Percentiles rank a stretch among this genome's conserved stretches.
Conservation (phyloP, 2,329 filamentous ascomycete species). For the Neonectria hederae region DNA sequence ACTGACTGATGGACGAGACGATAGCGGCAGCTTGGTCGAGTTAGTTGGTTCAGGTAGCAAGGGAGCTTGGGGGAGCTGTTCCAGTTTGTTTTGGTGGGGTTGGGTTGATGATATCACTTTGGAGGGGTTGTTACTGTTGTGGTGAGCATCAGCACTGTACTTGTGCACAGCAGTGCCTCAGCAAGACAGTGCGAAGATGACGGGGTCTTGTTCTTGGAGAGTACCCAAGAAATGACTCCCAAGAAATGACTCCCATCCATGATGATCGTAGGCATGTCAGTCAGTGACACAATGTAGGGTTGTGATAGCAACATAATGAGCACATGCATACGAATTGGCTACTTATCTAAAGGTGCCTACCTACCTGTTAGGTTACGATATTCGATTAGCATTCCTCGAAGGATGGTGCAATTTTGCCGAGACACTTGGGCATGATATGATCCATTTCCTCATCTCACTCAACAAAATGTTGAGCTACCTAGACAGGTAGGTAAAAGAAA, state of each 20-base stretch:
- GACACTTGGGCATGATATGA: background rate
- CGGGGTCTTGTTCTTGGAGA: conserved; percentile 25
- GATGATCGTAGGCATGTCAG: too few relatives aligned
- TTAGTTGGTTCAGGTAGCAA: conserved; percentile 23
- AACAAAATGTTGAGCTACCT: background rate
- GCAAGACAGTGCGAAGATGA: conserved; percentile 23
- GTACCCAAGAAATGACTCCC: background rate
- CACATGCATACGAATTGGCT: background rate
- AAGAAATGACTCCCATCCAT: too few relatives aligned
- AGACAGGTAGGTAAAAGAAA: too few relatives aligned
- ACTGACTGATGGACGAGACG: background rate
- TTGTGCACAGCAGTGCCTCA: background rate
- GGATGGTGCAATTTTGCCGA: background rate
- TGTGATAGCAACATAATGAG: background rate
- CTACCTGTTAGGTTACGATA: background rate
- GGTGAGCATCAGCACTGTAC: conserved; percentile 36
- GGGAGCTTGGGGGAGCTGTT: conserved; percentile 44
- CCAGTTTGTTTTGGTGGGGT: conserved; percentile 29
- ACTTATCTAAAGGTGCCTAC: background rate
- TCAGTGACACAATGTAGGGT: background rate
- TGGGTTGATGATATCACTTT: conserved; percentile 43
- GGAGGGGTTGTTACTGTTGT: conserved; percentile 35
- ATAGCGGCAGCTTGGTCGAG: background rate
- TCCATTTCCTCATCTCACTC: background rate
- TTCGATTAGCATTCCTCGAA: background rate